A percentile compares a stretch with the other conserved stretches of the same genome.
phyloP scores from a whole-genome alignment of 1,284 basidiomycete genomes.

The Cystobasidium slooffiae region DNA sequence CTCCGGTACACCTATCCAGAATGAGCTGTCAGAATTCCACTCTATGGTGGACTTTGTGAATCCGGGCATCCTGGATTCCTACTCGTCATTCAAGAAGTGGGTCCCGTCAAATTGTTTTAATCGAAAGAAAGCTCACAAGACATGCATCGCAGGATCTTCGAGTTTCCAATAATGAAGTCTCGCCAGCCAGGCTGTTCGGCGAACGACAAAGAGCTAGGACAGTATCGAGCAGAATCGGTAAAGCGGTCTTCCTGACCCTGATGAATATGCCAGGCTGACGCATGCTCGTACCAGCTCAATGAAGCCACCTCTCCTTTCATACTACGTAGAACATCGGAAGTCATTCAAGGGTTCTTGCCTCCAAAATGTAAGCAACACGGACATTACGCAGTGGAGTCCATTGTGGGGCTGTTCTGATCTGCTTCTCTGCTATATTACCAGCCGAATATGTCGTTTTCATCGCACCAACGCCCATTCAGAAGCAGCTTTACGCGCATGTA shows the following conservation, averaged over 20 bases:
- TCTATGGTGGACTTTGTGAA: constrained; percentile 96
- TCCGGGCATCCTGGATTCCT: constrained; percentile 72
- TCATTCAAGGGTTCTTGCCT: constrained; percentile 82
- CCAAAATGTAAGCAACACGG: constrained; percentile 72
- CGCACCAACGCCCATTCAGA: constrained; percentile 77
- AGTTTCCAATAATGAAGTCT: constrained; percentile 85
- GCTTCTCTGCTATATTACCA: constrained; percentile 55
- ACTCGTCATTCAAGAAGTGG: constrained; percentile 53
- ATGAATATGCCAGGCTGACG: background rate
- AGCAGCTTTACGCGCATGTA: constrained; percentile 77
- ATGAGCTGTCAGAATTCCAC: constrained; percentile 93
- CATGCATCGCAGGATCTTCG: constrained; percentile 76
- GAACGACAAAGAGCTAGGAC: constrained; percentile 75
- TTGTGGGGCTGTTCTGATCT: constrained; percentile 13
- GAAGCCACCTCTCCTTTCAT: constrained; percentile 83
- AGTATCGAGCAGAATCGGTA: constrained; percentile 59
- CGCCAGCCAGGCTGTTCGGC: constrained; percentile 74
- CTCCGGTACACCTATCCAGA: constrained; percentile 93
- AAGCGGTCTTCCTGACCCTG: background rate
- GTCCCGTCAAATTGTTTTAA: background rate
- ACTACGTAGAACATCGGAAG: constrained; percentile 79
- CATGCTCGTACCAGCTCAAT: constrained; percentile 64
- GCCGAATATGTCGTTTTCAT: constrained; percentile 94
- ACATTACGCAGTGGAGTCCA: constrained; percentile 38
- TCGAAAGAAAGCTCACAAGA: constrained; percentile 68